Base-by-base conservation (phyloP, 257 asterid genomes). In the Nemophila menziesii region DNA sequence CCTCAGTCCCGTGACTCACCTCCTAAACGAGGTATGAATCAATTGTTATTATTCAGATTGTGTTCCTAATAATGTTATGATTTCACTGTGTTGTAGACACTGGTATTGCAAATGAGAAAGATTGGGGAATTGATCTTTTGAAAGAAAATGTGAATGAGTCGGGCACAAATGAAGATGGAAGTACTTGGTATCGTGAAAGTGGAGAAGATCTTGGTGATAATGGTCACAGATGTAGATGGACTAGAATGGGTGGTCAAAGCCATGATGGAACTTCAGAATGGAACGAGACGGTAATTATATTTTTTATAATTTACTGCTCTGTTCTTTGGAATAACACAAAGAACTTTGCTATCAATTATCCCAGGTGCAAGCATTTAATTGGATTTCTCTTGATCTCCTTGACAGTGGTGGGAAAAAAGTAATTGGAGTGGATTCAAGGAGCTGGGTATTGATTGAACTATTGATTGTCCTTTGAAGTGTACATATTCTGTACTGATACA, bases 381-480 rank as follows among this genome's bases (percentile, higher is more conserved):
- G 92, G 93, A 79, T 81, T 85, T 90, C 78, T 90, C 78, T 90
- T 85, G 69, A 69, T 86, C 76, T 85, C 73, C 78, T 90, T 79
- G 93, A 77, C 99, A 90, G 99, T 90, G 99, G 99, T 90, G 99
- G 96, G 99, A 90, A 82, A 85, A 85, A 74, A 90, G 99, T 77
- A 93, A 90, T 67, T 90, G 99, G 99, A 85, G 89, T 3, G 99
- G 99, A 61, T 85, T 81, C 84, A 90, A 85, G 73, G 99, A 90
- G 72, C 86, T 90, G 57, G 99, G 99, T 89, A 83, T 7, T n/a
- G 44, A 12, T 13, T 23, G 33, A 7, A 7, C 36, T 7, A 2
- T 29, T 29, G 26, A 18, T 4, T 33, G 21, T 37, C 15, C 13
- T 43, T 29, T 27, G 20, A 50, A 26, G 15, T 49, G 39, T 60